Conservation (phyloP, 768 basidiomycete species). For the Rhodotorula graminis region DNA sequence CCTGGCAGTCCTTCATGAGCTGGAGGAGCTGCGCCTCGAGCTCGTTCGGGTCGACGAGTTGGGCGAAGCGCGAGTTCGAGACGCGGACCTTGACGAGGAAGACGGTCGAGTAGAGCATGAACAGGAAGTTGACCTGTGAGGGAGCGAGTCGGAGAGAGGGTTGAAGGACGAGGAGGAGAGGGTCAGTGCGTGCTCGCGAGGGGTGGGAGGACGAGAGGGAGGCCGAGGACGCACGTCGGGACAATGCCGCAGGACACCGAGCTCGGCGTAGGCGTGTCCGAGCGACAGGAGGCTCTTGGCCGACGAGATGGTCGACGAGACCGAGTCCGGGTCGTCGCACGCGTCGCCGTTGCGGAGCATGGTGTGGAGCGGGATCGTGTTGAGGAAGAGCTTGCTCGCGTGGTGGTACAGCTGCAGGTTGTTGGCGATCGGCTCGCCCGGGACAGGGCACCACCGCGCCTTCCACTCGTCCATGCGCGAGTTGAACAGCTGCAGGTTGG, state of each 20-base stretch:
- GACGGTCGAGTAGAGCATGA: slow-evolving; percentile 34
- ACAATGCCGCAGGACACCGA: slow-evolving; percentile 29
- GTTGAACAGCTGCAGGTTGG: slow-evolving; percentile 22
- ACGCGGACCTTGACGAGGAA: slow-evolving; percentile 37
- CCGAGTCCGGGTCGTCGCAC: slow-evolving; percentile 25
- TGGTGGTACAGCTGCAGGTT: slow-evolving; percentile 34
- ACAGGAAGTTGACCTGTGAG: slow-evolving; percentile 33
- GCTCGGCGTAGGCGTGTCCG: slow-evolving; percentile 27
- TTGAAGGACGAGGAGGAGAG: no score
- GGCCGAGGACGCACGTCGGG: slow-evolving; percentile 34
- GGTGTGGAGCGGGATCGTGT: slow-evolving; percentile 34
- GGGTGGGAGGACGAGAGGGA: not conserved
- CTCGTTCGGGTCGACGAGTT: slow-evolving; percentile 23
- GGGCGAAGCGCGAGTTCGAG: slow-evolving; percentile 32
- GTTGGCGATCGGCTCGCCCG: slow-evolving; percentile 34
- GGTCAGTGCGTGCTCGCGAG: not conserved
- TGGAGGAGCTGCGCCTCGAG: slow-evolving; percentile 21
- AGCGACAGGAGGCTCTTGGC: slow-evolving; percentile 23
- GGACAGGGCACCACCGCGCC: slow-evolving; percentile 25
- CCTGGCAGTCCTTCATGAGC: slow-evolving; percentile 28
- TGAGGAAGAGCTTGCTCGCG: slow-evolving; percentile 35
- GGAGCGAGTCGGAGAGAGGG: no score
- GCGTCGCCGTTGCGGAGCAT: slow-evolving; percentile 26
- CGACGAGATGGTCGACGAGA: slow-evolving; percentile 18
- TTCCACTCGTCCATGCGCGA: slow-evolving; percentile 39